These are phyloP conservation scores for Solanum peruvianum DNA, from an alignment of 257 asterid genomes.

Conservation along the genomic window DNA sequence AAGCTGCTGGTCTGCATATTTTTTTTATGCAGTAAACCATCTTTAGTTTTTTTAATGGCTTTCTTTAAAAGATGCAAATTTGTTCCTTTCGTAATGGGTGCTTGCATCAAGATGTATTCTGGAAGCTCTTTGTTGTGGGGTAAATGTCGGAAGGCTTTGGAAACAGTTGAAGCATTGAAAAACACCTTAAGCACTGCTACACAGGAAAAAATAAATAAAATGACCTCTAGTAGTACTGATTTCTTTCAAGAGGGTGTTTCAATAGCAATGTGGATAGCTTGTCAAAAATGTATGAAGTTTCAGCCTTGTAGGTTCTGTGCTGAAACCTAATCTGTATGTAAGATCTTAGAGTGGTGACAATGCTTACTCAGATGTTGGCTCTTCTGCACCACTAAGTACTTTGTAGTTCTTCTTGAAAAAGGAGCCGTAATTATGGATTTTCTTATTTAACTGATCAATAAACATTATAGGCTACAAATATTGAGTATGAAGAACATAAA, in stretches of 20 bases:
- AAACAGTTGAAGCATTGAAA: background rate
- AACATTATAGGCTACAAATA: constrained; percentile 73
- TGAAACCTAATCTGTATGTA: background rate
- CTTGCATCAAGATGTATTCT: background rate
- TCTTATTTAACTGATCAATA: background rate
- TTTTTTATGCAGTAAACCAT: background rate
- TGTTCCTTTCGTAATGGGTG: background rate
- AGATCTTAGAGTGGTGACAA: background rate
- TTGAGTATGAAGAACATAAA: constrained; percentile 92
- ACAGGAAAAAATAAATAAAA: background rate
- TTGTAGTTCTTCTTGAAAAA: background rate
- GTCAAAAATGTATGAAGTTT: background rate
- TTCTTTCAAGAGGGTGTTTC: background rate
- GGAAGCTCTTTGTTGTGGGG: background rate
- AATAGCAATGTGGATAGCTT: background rate
- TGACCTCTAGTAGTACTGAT: background rate
- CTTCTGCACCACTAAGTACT: background rate
- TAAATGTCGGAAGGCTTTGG: background rate
- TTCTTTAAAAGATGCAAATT: background rate
- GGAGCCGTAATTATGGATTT: background rate
- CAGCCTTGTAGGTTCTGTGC: background rate
- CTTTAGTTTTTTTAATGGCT: background rate
- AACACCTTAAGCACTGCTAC: background rate
- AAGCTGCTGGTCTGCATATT: background rate
- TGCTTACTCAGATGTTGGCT: background rate